Evolutionary conservation across 805 yeast genomes (phyloP), one percentile per base, ranked within the genome.

Genomic region (Grigorovia transvaalensis): DNA sequence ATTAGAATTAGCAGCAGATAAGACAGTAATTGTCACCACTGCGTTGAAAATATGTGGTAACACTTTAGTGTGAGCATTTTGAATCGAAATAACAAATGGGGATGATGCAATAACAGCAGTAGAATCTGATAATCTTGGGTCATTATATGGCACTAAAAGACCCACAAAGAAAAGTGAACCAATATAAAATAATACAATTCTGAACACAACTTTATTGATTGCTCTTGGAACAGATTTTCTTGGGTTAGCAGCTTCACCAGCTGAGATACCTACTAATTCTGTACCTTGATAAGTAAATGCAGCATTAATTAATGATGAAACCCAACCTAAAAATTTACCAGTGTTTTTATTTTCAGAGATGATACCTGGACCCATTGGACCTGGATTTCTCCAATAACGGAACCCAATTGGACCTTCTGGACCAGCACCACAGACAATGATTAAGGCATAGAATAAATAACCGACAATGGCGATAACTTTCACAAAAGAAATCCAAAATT

Each of bases 1-100:
- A 62, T 82, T 83, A 15, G 89, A 83, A 70, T 85, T 85, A 59
- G 84, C 91, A 40, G 91, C 90, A 19, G 90, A 84, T 49, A 83
- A 72, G 52, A 84, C 77, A 11, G 90, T 81, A 43, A 76, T 59
- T 56, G 84, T 65, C 53, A 85, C 81, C 46, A 84, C 81, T 15
- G 85, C 90, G 64, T 85, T 85, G 68, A 85, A 81, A 52, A 85
- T 80, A 60, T 79, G 75, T 47, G 89, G 88, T 54, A 85, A 70
- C 2, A 81, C 77, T 54, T 71, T 73, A 20, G 89, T 84, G 42
- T 88, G 88, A 2, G 84, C 78, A 64, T 80, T 81, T 54, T 72
- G 62, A 65, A 83, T 81, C 44, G 88, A 83, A 60, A 83, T 76
- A 54, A 82, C 77, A 60, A 81, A 83, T 17, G 88, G 88, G 27